These are phyloP conservation scores for Microsporum audouinii DNA, from an alignment of 2,329 filamentous ascomycete genomes.

Conservation along the genomic window DNA sequence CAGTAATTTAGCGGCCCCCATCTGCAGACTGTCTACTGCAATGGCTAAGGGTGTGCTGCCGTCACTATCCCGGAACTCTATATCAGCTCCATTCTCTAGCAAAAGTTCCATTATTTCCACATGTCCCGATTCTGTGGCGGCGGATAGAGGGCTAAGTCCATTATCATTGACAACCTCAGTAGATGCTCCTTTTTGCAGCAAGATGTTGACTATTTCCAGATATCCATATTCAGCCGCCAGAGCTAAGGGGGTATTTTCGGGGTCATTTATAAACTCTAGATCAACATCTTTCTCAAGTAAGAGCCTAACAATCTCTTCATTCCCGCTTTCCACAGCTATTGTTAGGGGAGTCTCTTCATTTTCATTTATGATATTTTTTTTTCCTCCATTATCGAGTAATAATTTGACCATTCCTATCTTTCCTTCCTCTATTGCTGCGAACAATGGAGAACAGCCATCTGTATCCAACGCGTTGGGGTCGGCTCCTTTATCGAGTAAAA, in stretches of 20 bases:
- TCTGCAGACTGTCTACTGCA: neutral
- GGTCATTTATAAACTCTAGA: neutral
- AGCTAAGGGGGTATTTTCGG: neutral
- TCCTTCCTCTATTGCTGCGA: neutral
- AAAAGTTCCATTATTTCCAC: neutral
- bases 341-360: neutral
- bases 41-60: neutral
- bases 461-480: neutral
- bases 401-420: neutral
- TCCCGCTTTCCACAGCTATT: neutral
- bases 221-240: neutral
- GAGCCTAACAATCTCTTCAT: neutral
- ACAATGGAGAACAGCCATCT: neutral
- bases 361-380: neutral
- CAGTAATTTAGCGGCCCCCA: neutral
- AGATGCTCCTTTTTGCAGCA: neutral
- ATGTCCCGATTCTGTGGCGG: neutral
- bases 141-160: neutral
- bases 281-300: neutral
- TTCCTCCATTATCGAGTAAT: neutral
- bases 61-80: neutral
- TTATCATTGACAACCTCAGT: neutral
- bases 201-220: neutral
- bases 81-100: neutral
- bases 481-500: neutral